A percentile compares a stretch with the other conserved stretches of the same genome.
Conservation (phyloP, 192 early-diverging fungal genomes). For the Linnemannia zychae region DNA sequence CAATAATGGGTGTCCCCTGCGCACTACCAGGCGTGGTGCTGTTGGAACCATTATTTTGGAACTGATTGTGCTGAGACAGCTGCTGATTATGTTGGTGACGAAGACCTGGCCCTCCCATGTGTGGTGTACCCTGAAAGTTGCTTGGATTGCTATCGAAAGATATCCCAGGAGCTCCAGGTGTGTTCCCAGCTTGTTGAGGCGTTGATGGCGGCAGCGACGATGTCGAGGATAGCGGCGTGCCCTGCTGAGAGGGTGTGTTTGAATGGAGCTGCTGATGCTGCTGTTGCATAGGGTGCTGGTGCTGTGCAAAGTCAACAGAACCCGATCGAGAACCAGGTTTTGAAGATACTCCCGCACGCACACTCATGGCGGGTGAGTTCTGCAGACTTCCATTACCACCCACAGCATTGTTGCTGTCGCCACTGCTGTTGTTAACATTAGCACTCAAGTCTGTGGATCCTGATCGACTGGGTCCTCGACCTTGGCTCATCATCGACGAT, state of each 20-base stretch:
- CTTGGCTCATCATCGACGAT: slow-evolving; percentile 13
- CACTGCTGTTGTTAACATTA: slow-evolving; percentile 5
- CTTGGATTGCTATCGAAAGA: slow-evolving; percentile 1
- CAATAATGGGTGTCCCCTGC: slow-evolving; percentile 17
- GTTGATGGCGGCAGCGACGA: not conserved
- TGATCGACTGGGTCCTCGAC: slow-evolving; percentile 31
- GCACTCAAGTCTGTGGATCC: slow-evolving; percentile 36
- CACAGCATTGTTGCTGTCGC: not conserved
- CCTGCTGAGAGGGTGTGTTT: slow-evolving; percentile 4
- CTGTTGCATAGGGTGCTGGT: slow-evolving; percentile 31
- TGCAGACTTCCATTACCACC: slow-evolving; percentile 13
- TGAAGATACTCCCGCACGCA: slow-evolving; percentile 17
- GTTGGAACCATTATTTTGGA: not conserved
- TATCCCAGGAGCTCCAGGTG: not conserved
- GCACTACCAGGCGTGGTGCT: slow-evolving; percentile 4
- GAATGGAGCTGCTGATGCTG: not conserved
- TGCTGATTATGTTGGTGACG: not conserved
- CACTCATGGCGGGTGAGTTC: slow-evolving; percentile 22
- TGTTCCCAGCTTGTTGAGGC: not conserved
- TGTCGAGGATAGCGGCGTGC: not conserved
- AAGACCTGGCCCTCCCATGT: not conserved
- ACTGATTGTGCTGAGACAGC: not conserved
- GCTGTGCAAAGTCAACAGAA: slow-evolving; percentile 36
- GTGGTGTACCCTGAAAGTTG: slow-evolving; percentile 5
- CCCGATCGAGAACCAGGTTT: slow-evolving; percentile 31